Conservation (phyloP, 1,139 yeast genomes). For the Yamadazyma siamensis region DNA sequence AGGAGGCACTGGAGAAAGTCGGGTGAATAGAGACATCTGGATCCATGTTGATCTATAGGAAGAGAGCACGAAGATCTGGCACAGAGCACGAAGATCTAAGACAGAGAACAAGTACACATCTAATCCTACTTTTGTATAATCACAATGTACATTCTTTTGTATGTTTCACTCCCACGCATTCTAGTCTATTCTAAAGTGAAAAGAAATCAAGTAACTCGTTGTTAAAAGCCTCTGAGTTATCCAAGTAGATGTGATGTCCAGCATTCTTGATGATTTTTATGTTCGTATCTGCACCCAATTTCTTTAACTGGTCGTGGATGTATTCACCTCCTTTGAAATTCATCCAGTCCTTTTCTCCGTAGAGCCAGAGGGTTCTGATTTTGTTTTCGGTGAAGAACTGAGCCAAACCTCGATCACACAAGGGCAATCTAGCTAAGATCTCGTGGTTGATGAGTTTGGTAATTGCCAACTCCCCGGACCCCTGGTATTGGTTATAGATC, state of each 20-base stretch:
- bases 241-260: conserved; percentile 43
- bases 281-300: conserved; percentile 15
- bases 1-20: conserved; percentile 1
- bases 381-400: conserved; percentile 24
- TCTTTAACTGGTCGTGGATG: conserved; percentile 24
- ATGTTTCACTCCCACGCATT: not conserved
- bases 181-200: conserved; percentile 4
- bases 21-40: not conserved
- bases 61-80: too few species aligned
- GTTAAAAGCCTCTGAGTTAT: conserved; percentile 36
- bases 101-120: too few species aligned
- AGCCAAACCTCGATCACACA: conserved; percentile 40
- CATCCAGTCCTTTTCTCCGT: conserved; percentile 49
- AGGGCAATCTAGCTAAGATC: conserved; percentile 37
- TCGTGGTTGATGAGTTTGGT: conserved; percentile 41
- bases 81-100: too few species aligned
- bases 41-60: not conserved
- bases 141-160: not conserved
- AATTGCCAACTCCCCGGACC: conserved; percentile 46
- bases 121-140: too few species aligned
- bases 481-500: conserved; percentile 43
- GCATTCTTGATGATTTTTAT: conserved; percentile 31
- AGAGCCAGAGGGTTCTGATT: conserved; percentile 33
- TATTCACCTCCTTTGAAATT: conserved; percentile 38
- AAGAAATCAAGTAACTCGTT: conserved; percentile 26